A percentile compares a stretch with the other conserved stretches of the same genome.
These are phyloP conservation scores for Fraxinus ornus DNA, from an alignment of 305 asterid genomes.

Conservation along the genomic window DNA sequence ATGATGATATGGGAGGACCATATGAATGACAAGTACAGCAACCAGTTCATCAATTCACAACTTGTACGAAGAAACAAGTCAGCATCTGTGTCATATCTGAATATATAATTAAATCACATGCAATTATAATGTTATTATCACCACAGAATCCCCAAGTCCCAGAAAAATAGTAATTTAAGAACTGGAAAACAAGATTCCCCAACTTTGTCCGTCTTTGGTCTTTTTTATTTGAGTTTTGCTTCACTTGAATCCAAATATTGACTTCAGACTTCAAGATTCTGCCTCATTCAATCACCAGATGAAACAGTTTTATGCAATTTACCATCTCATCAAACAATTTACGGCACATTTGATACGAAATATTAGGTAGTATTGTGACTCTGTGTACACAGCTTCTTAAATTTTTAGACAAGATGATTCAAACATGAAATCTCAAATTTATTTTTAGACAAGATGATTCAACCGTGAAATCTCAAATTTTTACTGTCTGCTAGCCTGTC, in stretches of 20 bases:
- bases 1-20: neutral
- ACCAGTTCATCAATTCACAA: neutral
- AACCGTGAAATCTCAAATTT: too few species aligned
- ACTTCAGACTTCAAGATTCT: constrained; percentile 29
- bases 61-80: constrained; percentile 27
- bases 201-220: constrained; percentile 28
- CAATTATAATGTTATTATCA: neutral
- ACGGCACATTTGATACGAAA: neutral
- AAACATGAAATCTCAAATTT: neutral
- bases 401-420: neutral
- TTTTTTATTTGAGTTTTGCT: neutral
- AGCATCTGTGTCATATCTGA: constrained; percentile 5
- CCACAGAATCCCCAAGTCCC: constrained; percentile 28
- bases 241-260: constrained; percentile 26
- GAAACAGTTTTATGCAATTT: neutral
- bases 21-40: neutral
- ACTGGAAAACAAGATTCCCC: constrained; percentile 44
- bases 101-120: constrained; percentile 28
- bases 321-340: neutral
- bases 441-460: too few species aligned
- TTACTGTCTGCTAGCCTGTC: neutral
- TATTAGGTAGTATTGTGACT: neutral
- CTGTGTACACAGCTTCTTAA: too few species aligned
- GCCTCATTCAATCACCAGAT: constrained; percentile 24
- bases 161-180: neutral